Evolutionary conservation across 1,284 basidiomycete species (phyloP), one percentile per base, ranked within the genome.

Genomic region (Heterobasidion parviporum): DNA sequence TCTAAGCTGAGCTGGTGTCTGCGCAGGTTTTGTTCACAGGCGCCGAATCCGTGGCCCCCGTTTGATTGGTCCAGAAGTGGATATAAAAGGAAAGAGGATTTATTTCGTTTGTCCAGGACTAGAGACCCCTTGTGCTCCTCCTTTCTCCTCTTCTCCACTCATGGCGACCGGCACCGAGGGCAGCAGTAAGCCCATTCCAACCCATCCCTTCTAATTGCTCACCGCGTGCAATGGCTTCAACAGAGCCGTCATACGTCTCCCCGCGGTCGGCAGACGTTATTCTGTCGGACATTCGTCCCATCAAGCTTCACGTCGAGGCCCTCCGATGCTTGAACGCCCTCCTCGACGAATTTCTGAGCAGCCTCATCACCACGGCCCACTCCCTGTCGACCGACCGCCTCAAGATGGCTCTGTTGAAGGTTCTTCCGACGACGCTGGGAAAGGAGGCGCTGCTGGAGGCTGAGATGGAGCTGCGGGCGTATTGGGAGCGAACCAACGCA

Each of bases 361-460:
- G 76, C 56, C 79, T 94, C 57, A 75, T 97, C 63, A 74, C 73
- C 56, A 74, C 79, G n/a, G 75, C 93, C 3, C 76, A 82, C 60
- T 88, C 89, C n/a, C 74, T 94, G 55, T 75, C 82, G 48, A 87
- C 91, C 2, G 80, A 85, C 56, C 83, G 83, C 61, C 76, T 97
- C 59, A 87, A 92, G 61, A 75, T 78, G 1, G 87, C 85, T 52
- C 71, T 95, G 33, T 78, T 87, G 54, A 83, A 79, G 62, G 76
- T 92, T 33, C 76, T 95, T 36, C 87, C 89, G 16, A 88, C 88
- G 4, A 75, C 80, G 50, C 76, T 95, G 43, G 93, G 92, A 35
- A 92, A 94, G 70, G 89, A 93, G 65, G 92, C 92, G 6, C 74
- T 95, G n/a, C 74, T 92, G 47, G 94, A 96, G 72, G 94, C 94